Evolutionary conservation across 306 rosid genomes (phyloP).

Genomic region (Castanopsis chinensis): DNA sequence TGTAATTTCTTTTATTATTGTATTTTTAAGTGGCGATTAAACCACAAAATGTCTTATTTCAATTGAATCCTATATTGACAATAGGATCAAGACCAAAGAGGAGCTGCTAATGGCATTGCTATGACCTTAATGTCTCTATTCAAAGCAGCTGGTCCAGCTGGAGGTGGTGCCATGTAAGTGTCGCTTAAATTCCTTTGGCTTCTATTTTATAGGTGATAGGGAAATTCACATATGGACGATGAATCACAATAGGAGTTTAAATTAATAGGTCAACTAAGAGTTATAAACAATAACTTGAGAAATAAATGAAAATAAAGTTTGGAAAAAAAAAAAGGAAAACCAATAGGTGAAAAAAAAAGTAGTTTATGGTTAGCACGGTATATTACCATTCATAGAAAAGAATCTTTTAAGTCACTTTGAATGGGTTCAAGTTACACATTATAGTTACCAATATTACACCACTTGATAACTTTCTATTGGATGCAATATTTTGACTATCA

Average conservation of each 20-base stretch:
- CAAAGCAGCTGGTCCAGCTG: conserved; percentile 88
- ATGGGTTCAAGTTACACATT: too few species aligned
- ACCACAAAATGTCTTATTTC: background rate
- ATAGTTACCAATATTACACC: too few species aligned
- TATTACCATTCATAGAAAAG: too few species aligned
- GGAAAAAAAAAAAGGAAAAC: too few species aligned
- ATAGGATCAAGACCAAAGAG: conserved; percentile 83
- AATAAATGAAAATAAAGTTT: too few species aligned
- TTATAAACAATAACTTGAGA: background rate
- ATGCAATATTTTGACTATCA: too few species aligned
- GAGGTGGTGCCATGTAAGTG: conserved; percentile 80
- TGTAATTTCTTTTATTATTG: background rate
- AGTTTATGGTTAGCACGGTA: too few species aligned
- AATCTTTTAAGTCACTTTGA: too few species aligned
- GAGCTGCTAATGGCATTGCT: conserved; percentile 88
- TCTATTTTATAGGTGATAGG: background rate
- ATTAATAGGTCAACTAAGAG: background rate
- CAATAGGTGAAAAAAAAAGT: too few species aligned
- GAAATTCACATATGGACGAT: background rate
- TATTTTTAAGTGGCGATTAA: background rate
- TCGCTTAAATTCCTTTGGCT: background rate
- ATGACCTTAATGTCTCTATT: conserved; percentile 85
- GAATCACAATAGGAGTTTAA: background rate
- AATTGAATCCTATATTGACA: conserved; percentile 5
- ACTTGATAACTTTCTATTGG: too few species aligned